Percentiles rank a stretch among this genome's conserved stretches.
phyloP scores from a whole-genome alignment of 2,329 filamentous ascomycete genomes.

The Aspergillus neotritici region DNA sequence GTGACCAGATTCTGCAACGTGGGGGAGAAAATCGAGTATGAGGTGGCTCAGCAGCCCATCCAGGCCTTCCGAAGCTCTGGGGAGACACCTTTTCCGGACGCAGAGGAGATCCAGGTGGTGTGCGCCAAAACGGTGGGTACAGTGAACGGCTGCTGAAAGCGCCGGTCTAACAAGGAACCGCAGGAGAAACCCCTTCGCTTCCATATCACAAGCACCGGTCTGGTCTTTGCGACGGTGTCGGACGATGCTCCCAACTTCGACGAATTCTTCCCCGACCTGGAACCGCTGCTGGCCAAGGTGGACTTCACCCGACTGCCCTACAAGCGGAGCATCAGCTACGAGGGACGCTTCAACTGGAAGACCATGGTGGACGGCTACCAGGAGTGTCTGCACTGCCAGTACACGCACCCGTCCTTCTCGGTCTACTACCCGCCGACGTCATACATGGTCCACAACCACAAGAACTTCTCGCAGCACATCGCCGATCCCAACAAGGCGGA shows the following conservation, averaged over 20 bases:
- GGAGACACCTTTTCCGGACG: conserved; percentile 20
- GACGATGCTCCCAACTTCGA: conserved; percentile 46
- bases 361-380: conserved; percentile 57
- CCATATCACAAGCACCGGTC: conserved; percentile 47
- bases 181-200: conserved; percentile 26
- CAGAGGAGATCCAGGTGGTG: conserved; percentile 38
- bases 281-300: conserved; percentile 44
- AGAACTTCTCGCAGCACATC: conserved; percentile 53
- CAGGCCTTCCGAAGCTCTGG: conserved; percentile 34
- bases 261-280: conserved; percentile 50
- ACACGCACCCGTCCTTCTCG: conserved; percentile 53
- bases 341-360: conserved; percentile 56
- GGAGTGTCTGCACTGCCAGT: conserved; percentile 55
- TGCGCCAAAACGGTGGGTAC: conserved; percentile 27
- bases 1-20: conserved; percentile 45
- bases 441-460: conserved; percentile 51
- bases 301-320: conserved; percentile 52
- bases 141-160: no score
- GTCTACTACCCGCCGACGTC: conserved; percentile 52
- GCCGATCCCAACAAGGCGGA: conserved; percentile 49
- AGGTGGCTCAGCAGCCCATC: conserved; percentile 46
- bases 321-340: conserved; percentile 50
- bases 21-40: conserved; percentile 43
- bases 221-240: conserved; percentile 50
- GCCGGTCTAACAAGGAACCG: no score